phyloP scores from a whole-genome alignment of 441 rosid genomes.

The Dalechampia spathulata region DNA sequence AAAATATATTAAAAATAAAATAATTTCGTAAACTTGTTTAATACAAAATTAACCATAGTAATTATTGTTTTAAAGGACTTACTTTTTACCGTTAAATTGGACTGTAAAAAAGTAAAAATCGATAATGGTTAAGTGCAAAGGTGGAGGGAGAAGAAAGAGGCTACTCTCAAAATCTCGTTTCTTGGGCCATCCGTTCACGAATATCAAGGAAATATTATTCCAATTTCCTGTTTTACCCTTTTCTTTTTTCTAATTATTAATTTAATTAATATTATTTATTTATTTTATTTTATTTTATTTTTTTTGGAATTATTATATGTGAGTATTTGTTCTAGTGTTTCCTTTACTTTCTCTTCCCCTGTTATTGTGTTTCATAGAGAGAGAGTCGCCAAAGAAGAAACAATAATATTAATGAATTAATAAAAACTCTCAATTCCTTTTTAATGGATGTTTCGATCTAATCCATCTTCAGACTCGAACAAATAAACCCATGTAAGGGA shows the following conservation, averaged over 20 bases:
- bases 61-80: too few relatives aligned
- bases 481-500: slow-evolving; percentile 40
- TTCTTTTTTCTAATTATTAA: not conserved
- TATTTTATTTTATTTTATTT: not conserved
- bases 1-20: too few relatives aligned
- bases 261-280: not conserved
- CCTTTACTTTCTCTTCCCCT: slow-evolving; percentile 24
- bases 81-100: too few relatives aligned
- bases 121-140: not conserved
- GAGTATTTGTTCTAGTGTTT: slow-evolving; percentile 19
- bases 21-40: too few relatives aligned
- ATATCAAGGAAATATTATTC: slow-evolving; percentile 31
- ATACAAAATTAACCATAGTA: too few relatives aligned
- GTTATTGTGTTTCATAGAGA: slow-evolving; percentile 3
- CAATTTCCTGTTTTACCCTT: slow-evolving; percentile 38
- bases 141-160: not conserved
- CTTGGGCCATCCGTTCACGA: slow-evolving; percentile 58
- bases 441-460: slow-evolving; percentile 38
- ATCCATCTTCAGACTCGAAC: slow-evolving; percentile 24
- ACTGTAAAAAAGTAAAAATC: not conserved
- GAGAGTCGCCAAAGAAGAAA: too few relatives aligned
- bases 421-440: too few relatives aligned
- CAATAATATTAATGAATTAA: too few relatives aligned
- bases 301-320: slow-evolving; percentile 12
- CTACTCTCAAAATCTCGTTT: slow-evolving; percentile 44